Conservation (phyloP, 2,329 filamentous ascomycete genomes). For the Claviceps monticola region DNA sequence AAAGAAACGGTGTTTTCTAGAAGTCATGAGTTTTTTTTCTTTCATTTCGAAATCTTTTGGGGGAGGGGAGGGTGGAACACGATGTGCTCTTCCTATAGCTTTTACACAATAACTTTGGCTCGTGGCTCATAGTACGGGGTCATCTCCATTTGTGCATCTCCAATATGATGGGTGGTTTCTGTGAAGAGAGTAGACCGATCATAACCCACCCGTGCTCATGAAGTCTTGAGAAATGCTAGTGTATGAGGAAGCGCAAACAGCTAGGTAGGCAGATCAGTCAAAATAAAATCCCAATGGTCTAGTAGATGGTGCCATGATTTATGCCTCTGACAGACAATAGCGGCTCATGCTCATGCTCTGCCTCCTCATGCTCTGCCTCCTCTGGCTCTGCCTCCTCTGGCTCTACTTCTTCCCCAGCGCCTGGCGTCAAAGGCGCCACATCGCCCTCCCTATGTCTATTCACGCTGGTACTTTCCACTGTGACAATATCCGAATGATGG, state of each 20-base stretch:
- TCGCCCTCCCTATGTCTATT: not conserved
- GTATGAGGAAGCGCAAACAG: no score
- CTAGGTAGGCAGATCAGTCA: no score
- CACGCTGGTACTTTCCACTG: not conserved
- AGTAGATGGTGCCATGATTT: no score
- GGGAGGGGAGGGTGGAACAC: no score
- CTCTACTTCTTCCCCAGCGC: not conserved
- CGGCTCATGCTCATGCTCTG: constrained; percentile 5
- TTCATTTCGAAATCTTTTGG: no score
- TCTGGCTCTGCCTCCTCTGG: no score
- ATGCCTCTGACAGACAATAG: not conserved
- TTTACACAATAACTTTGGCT: not conserved
- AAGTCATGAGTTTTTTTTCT: not conserved
- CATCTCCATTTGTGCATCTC: no score
- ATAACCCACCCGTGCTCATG: no score
- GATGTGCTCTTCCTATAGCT: not conserved
- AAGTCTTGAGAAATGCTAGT: no score
- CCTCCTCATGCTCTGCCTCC: not conserved
- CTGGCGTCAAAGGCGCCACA: not conserved
- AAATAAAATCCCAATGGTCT: not conserved
- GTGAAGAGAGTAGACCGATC: no score
- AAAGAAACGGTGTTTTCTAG: not conserved
- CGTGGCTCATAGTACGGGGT: no score
- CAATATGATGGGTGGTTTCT: no score
- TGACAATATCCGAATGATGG: not conserved